Evolutionary conservation across 495 filamentous ascomycete genomes (phyloP).

Genomic region (Copromyces sp.): DNA sequence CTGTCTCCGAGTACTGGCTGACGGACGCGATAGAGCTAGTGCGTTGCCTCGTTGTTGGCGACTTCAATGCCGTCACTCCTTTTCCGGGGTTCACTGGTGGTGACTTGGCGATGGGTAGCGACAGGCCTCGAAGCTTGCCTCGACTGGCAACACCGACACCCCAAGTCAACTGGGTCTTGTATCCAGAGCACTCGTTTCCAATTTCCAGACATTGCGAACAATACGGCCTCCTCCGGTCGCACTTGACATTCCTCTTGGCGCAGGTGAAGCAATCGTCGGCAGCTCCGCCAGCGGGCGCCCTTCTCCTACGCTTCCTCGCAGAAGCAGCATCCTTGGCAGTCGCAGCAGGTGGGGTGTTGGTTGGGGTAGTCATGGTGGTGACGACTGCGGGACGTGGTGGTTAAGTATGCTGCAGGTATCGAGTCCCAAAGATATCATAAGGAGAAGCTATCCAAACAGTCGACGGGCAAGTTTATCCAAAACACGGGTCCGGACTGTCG

Average conservation of each 20-base stretch:
- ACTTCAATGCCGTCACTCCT: slow-evolving; percentile 23
- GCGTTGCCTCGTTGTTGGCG: slow-evolving; percentile 24
- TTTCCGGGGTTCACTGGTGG: slow-evolving; percentile 45
- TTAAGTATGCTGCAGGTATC: slow-evolving; percentile 5
- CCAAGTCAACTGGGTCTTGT: slow-evolving; percentile 97
- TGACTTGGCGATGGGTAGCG: slow-evolving; percentile 71
- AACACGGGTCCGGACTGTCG: slow-evolving; percentile 25
- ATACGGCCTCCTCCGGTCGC: slow-evolving; percentile 88
- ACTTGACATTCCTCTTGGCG: slow-evolving; percentile 68
- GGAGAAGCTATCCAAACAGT: slow-evolving; percentile 17
- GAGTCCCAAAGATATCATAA: slow-evolving; percentile 18
- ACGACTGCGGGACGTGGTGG: not conserved
- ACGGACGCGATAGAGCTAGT: slow-evolving; percentile 27
- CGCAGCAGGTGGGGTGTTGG: slow-evolving; percentile 26
- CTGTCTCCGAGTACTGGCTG: slow-evolving; percentile 28
- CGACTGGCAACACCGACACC: slow-evolving; percentile 93
- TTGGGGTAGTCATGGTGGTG: slow-evolving; percentile 35
- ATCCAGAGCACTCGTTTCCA: slow-evolving; percentile 89
- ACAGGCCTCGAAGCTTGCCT: slow-evolving; percentile 84
- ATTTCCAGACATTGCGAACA: slow-evolving; percentile 89
- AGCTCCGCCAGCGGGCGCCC: slow-evolving; percentile 81
- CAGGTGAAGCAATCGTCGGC: slow-evolving; percentile 96
- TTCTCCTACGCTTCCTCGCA: slow-evolving; percentile 69
- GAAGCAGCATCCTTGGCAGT: slow-evolving; percentile 36
- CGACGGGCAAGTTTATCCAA: slow-evolving; percentile 24